Evolutionary conservation across 2,329 filamentous ascomycete species (phyloP), one percentile per base, ranked within the genome.

Genomic region (Ilyonectria robusta): DNA sequence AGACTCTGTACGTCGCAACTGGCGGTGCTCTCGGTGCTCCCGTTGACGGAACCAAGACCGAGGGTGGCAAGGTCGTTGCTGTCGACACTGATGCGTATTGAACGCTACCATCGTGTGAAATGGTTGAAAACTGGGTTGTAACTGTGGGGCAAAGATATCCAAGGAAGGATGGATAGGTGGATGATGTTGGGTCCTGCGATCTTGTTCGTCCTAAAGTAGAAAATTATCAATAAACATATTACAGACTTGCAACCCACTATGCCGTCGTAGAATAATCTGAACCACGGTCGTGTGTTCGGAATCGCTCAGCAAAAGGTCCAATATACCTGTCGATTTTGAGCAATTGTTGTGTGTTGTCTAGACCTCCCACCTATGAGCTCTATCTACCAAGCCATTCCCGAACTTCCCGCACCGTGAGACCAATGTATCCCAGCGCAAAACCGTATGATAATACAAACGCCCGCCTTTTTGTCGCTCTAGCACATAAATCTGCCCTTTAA

Each of bases 41-140:
- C 11, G 73, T 75, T 0, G 60, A 60, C 19, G 69, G 70, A 6
- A 66, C 61, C 0, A 61, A 65, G 31, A 71, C 67, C 0, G 72
- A 74, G 40, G 72, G 72, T 2, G 62, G 68, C 4, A 74, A 74
- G 26, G 69, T 74, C 17, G 72, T 74, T 15, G 68, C 66, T n/a
- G 51, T 68, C 0, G 57, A 70, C 11, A 62, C 60, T 40, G 17
- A 31, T 19, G 26, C 26, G 53, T 50, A 23, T 17, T 48, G 23
- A 26, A 19, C 29, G n/a, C 2, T 9, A 29, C n/a, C 23, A 48
- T 4, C 9, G 9, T 23, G 44, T 6, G 31, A 33, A 6, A 33
- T 33, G 7, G 8, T 33, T 2, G 31, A 33, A 9, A 33, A 11
- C 9, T 6, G 11, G 10, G 31, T 33, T 11, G 8, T 11, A 9